Percentiles rank a stretch among this genome's conserved stretches.
These are phyloP conservation scores for Acanthamoeba sp. DNA, from an alignment of 208 protist genomes.

Conservation along the genomic window DNA sequence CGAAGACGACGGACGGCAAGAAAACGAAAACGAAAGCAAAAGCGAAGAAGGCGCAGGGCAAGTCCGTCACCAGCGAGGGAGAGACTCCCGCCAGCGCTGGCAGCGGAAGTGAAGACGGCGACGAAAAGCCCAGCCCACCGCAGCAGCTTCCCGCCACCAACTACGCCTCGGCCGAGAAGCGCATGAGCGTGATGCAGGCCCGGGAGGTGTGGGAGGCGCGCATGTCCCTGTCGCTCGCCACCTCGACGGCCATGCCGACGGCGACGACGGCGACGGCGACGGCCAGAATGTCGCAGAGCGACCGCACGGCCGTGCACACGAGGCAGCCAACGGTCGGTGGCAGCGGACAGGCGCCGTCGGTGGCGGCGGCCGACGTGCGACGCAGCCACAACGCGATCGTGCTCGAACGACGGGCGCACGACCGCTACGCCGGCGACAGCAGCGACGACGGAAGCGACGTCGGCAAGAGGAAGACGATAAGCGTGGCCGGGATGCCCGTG, in stretches of 20 bases:
- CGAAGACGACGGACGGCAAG: background rate
- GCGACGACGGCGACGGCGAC: too few species aligned
- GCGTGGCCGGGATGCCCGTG: background rate
- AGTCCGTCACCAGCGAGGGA: background rate
- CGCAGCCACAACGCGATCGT: background rate
- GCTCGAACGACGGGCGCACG: background rate
- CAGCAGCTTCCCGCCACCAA: too few species aligned
- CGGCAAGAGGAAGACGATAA: background rate
- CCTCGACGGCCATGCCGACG: too few species aligned
- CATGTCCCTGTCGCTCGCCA: background rate
- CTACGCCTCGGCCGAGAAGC: background rate
- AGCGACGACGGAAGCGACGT: background rate
- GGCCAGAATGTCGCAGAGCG: constrained; percentile 14
- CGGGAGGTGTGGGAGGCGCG: constrained; percentile 24
- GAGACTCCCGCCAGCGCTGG: too few species aligned
- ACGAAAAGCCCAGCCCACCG: background rate
- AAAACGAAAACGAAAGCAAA: background rate
- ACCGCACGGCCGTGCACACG: background rate
- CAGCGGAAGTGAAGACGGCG: too few species aligned
- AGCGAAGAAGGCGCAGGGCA: background rate
- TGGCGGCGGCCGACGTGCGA: background rate
- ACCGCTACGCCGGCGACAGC: background rate
- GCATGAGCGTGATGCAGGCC: constrained; percentile 24
- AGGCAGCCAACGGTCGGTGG: background rate
- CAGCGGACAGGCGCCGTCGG: background rate